Evolutionary conservation across 2,329 filamentous ascomycete genomes (phyloP), one percentile per base, ranked within the genome.

Genomic region (Neofusicoccum kwambonambiense): DNA sequence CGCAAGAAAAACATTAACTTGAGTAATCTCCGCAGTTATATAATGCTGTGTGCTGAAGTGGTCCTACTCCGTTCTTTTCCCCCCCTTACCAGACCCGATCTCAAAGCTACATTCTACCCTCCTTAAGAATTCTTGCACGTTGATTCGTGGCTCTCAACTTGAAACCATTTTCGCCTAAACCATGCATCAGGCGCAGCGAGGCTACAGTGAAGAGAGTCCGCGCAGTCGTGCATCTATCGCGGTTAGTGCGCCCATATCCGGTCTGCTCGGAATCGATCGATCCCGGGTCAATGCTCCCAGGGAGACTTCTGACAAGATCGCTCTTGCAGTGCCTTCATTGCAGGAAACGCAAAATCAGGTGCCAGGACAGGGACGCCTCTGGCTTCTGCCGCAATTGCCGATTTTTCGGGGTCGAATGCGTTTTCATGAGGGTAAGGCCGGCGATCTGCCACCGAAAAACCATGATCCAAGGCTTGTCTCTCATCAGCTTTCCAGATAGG

Each of bases 281-380:
- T 7, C 12, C n/a, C 56, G 2, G 56, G 13, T 22, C n/a, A 9
- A n/a, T 7, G 9, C 11, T 15, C 13, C 41, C 34, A 12, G 15
- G 17, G 13, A 17, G 4, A 15, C n/a, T 9, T 47, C n/a, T 39
- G 50, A 47, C 56, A n/a, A 37, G 4, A 17, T 13, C 11, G 3
- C 37, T 60, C 15, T 9, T 22, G 8, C 42, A 60, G 56, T 60
- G 56, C 31, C 17, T 19, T 5, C 56, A 60, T 17, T 60, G 56
- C 31, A 45, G 56, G 11, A 60, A 60, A 27, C 56, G 56, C 17
- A 60, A 60, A n/a, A 60, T 60, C 8, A 34, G 42, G 22, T 60
- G 56, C 31, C n/a, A 47, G n/a, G 42, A 35, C 31, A 35, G 11
- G 6, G 56, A 60, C 11, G n/a, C n/a, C 31, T 47, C 42, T 12